Evolutionary conservation across 2,329 filamentous ascomycete genomes (phyloP), one percentile per base, ranked within the genome.

Genomic region (Cytospora mali): DNA sequence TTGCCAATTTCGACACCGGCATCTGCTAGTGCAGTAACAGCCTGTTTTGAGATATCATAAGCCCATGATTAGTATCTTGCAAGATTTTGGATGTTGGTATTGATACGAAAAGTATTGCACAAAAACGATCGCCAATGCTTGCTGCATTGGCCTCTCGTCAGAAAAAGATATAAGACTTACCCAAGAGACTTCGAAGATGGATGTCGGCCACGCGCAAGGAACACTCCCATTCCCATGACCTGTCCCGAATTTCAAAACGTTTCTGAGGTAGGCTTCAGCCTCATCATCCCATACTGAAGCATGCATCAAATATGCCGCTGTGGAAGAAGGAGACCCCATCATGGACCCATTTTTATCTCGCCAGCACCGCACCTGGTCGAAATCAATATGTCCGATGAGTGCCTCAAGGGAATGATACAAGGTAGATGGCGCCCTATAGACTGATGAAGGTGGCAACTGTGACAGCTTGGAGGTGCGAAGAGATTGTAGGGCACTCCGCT

Each of bases 371-470:
- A 56, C 6, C 2, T 31, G 42, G 16, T 56, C 54, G 10, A 27
- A 56, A 39, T 56, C 39, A 31, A 56, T 31, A n/a, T n/a, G 25
- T 4, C 54, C 54, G 23, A 23, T 48, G 16, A 56, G 23, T 27
- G 39, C 54, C 29, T 56, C 54, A 18, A 56, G 54, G 23, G 54
- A 56, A 23, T 56, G 54, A 31, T 46, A 42, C 2, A 56, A 18
- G 7, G 54, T 56, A 4, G 54, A 31, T 46, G n/a, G n/a, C 1
- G 42, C 10, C 39, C 31, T 18, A 5, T 21, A n/a, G 25, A 48
- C 31, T 7, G 4, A 1, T 2, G 48, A 54, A 14, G 51, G 18
- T 4, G 51, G 55, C 11, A 49, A 13, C n/a, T 33, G n/a, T 11
- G 55, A 23, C 55, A 57, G 13, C 39, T 57, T 57, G 4, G 55